Conservation (phyloP, 768 basidiomycete species). For the Symmetrospora coprosmae region DNA sequence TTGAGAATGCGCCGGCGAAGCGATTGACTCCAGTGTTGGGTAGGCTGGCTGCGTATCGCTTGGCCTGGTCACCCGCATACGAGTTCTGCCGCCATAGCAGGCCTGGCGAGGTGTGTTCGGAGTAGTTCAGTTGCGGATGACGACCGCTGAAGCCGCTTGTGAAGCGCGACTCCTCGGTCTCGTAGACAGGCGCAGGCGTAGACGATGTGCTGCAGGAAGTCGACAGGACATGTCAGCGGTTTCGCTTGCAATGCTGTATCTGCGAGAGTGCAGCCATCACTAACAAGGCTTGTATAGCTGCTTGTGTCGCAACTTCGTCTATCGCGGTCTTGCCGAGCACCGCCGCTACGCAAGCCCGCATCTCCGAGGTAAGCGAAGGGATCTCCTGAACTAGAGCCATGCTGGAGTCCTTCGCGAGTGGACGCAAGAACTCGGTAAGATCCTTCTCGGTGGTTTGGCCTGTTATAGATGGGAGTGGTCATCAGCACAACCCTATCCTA, state of each 20-base stretch:
- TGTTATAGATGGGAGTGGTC: neutral
- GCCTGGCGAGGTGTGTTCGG: slow-evolving; percentile 9
- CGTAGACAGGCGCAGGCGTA: too few relatives aligned
- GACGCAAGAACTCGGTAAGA: slow-evolving; percentile 4
- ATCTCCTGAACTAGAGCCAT: neutral
- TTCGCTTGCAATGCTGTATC: too few relatives aligned
- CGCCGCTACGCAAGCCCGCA: neutral
- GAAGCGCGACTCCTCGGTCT: too few relatives aligned
- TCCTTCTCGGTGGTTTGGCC: slow-evolving; percentile 8
- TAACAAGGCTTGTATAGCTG: neutral
- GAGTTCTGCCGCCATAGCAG: slow-evolving; percentile 11
- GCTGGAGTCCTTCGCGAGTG: neutral
- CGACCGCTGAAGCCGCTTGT: too few relatives aligned
- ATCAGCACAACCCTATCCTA: neutral
- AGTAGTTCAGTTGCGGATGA: too few relatives aligned
- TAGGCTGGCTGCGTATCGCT: slow-evolving; percentile 1
- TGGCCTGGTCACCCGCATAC: slow-evolving; percentile 8
- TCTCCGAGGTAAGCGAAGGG: neutral
- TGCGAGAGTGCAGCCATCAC: too few relatives aligned
- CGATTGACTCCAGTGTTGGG: slow-evolving; percentile 8
- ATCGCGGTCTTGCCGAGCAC: neutral
- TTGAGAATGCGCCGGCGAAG: slow-evolving; percentile 4
- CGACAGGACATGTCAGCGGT: too few relatives aligned
- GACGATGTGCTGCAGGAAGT: too few relatives aligned
- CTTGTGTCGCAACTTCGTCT: neutral